phyloP scores from a whole-genome alignment of 192 early-diverging fungal species.

The Gamsiella multidivaricata region DNA sequence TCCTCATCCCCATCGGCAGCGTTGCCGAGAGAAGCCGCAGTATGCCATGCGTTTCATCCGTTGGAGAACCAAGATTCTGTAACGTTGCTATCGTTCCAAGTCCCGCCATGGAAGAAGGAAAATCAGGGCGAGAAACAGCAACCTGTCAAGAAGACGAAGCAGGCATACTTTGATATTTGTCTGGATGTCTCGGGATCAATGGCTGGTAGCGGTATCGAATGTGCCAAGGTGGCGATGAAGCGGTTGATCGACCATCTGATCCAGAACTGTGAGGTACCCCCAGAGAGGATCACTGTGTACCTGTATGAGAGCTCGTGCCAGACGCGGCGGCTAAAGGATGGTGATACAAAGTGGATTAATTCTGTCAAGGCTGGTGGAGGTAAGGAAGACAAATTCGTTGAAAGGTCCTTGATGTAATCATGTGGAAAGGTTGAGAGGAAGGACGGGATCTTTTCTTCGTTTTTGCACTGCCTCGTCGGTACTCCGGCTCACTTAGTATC shows the following conservation, averaged over 20 bases:
- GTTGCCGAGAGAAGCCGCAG: not conserved
- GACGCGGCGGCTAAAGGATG: slow-evolving; percentile 25
- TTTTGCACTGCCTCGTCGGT: slow-evolving; percentile 16
- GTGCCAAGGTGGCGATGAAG: slow-evolving; percentile 52
- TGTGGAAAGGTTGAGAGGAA: not conserved
- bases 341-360: slow-evolving; percentile 31
- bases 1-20: too few relatives aligned
- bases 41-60: slow-evolving; percentile 44
- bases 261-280: slow-evolving; percentile 2
- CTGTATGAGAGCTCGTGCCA: slow-evolving; percentile 29
- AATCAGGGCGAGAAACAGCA: not conserved
- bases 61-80: slow-evolving; percentile 21
- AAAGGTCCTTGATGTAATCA: too few relatives aligned
- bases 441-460: not conserved
- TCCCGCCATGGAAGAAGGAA: slow-evolving; percentile 6
- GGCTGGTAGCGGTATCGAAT: slow-evolving; percentile 45
- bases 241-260: slow-evolving; percentile 39
- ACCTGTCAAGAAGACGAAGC: not conserved
- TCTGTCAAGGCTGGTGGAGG: slow-evolving; percentile 39
- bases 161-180: slow-evolving; percentile 45
- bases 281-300: slow-evolving; percentile 39
- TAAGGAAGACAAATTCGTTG: slow-evolving; percentile 7
- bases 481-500: too few relatives aligned
- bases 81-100: slow-evolving; percentile 18
- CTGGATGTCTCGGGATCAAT: slow-evolving; percentile 55